Evolutionary conservation across 2,329 filamentous ascomycete species (phyloP).

Genomic region (Exophiala sideris): DNA sequence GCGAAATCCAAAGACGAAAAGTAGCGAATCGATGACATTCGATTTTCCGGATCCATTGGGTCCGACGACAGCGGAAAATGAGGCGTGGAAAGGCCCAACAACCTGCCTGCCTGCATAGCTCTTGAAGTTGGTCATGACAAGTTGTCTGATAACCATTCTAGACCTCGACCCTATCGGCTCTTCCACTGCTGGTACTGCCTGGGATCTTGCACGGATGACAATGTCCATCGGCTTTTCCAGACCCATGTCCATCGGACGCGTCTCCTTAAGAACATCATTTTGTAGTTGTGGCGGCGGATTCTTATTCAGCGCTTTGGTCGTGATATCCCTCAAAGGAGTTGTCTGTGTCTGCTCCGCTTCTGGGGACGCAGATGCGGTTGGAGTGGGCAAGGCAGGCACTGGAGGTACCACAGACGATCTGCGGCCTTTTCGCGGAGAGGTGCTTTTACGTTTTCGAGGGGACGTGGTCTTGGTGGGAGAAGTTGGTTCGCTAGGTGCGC

Average conservation of each 20-base stretch:
- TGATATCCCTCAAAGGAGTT: conserved; percentile 71
- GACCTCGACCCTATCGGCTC: conserved; percentile 75
- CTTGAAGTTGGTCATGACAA: conserved; percentile 96
- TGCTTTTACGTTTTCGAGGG: conserved; percentile 68
- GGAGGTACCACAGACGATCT: conserved; percentile 34
- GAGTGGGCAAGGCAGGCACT: conserved; percentile 41
- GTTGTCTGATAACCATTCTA: conserved; percentile 86
- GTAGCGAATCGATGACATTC: conserved; percentile 94
- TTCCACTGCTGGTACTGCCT: conserved; percentile 56
- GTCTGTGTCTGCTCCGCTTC: conserved; percentile 51
- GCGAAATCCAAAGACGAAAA: conserved; percentile 98
- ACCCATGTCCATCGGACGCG: conserved; percentile 72
- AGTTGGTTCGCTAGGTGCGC: conserved; percentile 45
- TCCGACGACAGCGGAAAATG: conserved; percentile 95
- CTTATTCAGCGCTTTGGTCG: conserved; percentile 63
- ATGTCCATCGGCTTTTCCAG: conserved; percentile 93
- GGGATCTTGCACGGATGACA: conserved; percentile 75
- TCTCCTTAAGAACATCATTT: conserved; percentile 60
- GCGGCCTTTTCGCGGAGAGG: conserved; percentile 39
- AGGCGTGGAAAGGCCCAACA: conserved; percentile 93
- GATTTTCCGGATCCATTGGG: conserved; percentile 98
- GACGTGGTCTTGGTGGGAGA: conserved; percentile 54
- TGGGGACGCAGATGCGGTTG: conserved; percentile 55
- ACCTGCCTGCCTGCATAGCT: conserved; percentile 94
- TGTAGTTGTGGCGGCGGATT: conserved; percentile 44